A percentile compares a stretch with the other conserved stretches of the same genome.
Evolutionary conservation across 805 yeast genomes (phyloP).

Genomic region (Candida succiphila): DNA sequence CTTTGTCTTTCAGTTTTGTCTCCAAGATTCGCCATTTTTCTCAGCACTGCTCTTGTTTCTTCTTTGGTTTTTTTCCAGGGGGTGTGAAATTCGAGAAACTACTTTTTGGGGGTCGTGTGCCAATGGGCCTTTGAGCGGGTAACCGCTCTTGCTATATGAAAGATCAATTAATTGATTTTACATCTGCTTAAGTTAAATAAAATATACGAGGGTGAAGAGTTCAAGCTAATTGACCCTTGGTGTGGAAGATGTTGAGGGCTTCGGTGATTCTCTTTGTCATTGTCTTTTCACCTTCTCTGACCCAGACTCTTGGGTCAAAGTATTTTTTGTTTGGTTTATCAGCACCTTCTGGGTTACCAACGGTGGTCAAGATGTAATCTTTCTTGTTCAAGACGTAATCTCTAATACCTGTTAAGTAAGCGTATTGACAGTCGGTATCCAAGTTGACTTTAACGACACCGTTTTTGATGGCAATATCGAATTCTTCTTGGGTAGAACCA

Average conservation of each 20-base stretch:
- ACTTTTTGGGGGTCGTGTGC: no score
- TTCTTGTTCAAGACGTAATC: slow-evolving; percentile 94
- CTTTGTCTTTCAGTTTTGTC: no score
- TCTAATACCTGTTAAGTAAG: slow-evolving; percentile 94
- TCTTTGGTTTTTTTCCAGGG: no score
- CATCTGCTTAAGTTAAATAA: no score
- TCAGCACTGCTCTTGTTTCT: no score
- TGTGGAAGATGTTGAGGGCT: slow-evolving; percentile 82
- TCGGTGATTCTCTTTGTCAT: slow-evolving; percentile 79
- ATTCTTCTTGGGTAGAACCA: slow-evolving; percentile 90
- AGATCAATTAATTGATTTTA: no score
- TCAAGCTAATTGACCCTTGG: slow-evolving; percentile 54
- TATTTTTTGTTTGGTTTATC: slow-evolving; percentile 99
- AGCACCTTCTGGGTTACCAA: slow-evolving; percentile 99
- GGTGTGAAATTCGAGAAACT: no score
- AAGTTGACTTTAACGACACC: slow-evolving; percentile 99
- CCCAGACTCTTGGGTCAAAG: slow-evolving; percentile 99
- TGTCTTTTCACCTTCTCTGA: slow-evolving; percentile 99
- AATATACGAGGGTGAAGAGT: no score
- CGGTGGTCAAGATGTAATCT: slow-evolving; percentile 82
- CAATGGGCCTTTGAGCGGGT: no score
- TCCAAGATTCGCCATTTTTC: no score
- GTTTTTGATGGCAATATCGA: slow-evolving; percentile 77
- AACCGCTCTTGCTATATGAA: no score
- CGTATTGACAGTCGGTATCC: slow-evolving; percentile 98